These are phyloP conservation scores for Acanthamoeba healyi DNA, from an alignment of 208 protist species.

Conservation along the genomic window DNA sequence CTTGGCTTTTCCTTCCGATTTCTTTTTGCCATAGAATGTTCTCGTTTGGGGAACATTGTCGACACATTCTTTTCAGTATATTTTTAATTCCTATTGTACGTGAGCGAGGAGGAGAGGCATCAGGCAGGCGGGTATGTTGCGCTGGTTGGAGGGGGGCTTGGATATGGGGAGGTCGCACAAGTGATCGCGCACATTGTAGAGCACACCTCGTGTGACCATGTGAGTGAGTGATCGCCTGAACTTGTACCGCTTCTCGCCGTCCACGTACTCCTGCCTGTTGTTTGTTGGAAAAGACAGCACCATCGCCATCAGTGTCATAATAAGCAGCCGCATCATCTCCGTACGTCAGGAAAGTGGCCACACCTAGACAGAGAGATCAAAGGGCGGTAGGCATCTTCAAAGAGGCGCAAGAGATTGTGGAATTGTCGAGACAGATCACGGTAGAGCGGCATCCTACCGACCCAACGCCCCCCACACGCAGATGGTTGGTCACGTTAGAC, in stretches of 20 bases:
- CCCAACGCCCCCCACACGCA: too few relatives aligned
- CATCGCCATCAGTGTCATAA: too few relatives aligned
- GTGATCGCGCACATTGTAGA: background rate
- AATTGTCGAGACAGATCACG: background rate
- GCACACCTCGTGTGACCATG: background rate
- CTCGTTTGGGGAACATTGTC: background rate
- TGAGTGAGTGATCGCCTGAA: background rate
- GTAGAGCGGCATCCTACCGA: background rate
- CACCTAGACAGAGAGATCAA: background rate
- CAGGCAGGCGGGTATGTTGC: background rate
- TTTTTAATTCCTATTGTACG: background rate
- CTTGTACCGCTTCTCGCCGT: background rate
- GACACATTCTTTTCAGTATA: background rate
- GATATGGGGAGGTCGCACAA: background rate
- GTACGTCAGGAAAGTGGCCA: too few relatives aligned
- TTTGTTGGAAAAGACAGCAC: background rate
- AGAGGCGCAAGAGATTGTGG: background rate
- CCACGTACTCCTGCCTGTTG: background rate
- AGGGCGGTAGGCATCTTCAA: background rate
- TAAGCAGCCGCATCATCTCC: too few relatives aligned
- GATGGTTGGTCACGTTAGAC: background rate
- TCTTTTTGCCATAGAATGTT: background rate
- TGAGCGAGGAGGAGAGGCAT: background rate
- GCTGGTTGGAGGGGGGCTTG: background rate
- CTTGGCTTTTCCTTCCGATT: background rate